Conservation (phyloP, 1,284 basidiomycete species). For the Volvariella volvacea region DNA sequence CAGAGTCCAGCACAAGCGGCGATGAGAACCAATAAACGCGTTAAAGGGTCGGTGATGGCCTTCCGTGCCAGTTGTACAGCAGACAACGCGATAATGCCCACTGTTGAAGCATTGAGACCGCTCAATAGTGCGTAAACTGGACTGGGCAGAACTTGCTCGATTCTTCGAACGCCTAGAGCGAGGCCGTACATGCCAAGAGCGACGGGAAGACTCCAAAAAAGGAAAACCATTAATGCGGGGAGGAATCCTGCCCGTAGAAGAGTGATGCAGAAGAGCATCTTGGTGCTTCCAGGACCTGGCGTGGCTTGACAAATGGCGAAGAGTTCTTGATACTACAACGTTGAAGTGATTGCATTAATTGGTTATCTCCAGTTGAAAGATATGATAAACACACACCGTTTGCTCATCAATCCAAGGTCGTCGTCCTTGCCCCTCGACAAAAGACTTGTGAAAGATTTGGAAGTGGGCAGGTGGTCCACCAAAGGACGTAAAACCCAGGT, state of each 20-base stretch:
- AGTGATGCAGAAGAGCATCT: slow-evolving; percentile 28
- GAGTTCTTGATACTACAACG: slow-evolving; percentile 25
- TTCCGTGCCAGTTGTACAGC: slow-evolving; percentile 43
- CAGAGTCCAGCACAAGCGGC: slow-evolving; percentile 42
- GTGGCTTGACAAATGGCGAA: slow-evolving; percentile 28
- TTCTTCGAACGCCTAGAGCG: slow-evolving; percentile 39
- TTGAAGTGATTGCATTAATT: not conserved
- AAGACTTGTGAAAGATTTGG: slow-evolving; percentile 26
- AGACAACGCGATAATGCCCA: slow-evolving; percentile 51
- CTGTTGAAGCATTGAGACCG: slow-evolving; percentile 51
- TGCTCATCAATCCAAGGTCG: slow-evolving; percentile 30
- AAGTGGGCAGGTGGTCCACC: slow-evolving; percentile 32
- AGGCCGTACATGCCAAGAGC: slow-evolving; percentile 46
- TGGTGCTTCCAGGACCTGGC: slow-evolving; percentile 31
- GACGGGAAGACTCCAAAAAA: slow-evolving; percentile 36
- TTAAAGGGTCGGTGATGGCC: slow-evolving; percentile 40
- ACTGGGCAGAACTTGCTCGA: slow-evolving; percentile 37
- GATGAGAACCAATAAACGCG: slow-evolving; percentile 39
- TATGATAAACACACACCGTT: slow-evolving; percentile 17
- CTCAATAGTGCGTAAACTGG: slow-evolving; percentile 47
- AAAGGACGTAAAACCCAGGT: slow-evolving; percentile 27
- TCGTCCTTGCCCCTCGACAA: slow-evolving; percentile 25
- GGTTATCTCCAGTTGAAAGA: not conserved
- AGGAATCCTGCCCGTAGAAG: slow-evolving; percentile 25
- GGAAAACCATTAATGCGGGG: slow-evolving; percentile 24